Base-by-base conservation (phyloP, 805 yeast genomes). In the Schizosaccharomyces pombe region DNA sequence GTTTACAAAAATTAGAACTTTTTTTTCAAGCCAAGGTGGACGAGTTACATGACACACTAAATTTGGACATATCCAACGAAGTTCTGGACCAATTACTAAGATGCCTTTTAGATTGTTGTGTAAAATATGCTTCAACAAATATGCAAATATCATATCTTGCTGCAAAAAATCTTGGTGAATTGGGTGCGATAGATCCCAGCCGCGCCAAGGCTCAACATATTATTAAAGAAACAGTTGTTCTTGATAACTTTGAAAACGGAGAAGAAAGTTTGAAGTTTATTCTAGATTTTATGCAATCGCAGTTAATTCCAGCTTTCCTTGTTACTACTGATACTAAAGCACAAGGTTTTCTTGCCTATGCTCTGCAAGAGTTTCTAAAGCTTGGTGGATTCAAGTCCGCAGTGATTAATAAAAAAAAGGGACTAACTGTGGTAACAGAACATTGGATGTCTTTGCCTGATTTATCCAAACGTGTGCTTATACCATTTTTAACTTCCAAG, bases 321-420 rank as follows among this genome's bases (percentile, higher is more conserved):
- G 86, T 95, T 0, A 81, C 95, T 1, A 82, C 81, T 33, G 86
- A 86, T 62, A 95, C 97, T 0, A 75, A 77, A 24, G 76, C 78
- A 52, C 98, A 91, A 64, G 71, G 83, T 56, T 83, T 81, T 62
- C 72, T 86, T 34, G 95, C 95, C 0, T 82, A 76, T 64, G 82
- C 89, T 0, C 84, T 91, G 76, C 99, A 91, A 64, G 91, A 85
- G 58, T 79, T 80, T 52, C 67, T 91, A 54, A 78, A 78, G 58
- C 73, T 77, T 14, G 72, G 85, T 62, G 78, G 75, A 1, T 65
- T 79, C 24, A 68, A 66, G 47, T 59, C 62, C 4, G 51, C 49
- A 19, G 55, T 57, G 60, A 59, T 54, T 56, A 60, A 49, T 57
- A 61, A 9, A 34, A 58, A 31, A 52, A 56, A 51, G 24, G 26